A percentile compares a stretch with the other conserved stretches of the same genome.
phyloP scores from a whole-genome alignment of 106 monocot genomes.

The Phalaenopsis aphrodite region DNA sequence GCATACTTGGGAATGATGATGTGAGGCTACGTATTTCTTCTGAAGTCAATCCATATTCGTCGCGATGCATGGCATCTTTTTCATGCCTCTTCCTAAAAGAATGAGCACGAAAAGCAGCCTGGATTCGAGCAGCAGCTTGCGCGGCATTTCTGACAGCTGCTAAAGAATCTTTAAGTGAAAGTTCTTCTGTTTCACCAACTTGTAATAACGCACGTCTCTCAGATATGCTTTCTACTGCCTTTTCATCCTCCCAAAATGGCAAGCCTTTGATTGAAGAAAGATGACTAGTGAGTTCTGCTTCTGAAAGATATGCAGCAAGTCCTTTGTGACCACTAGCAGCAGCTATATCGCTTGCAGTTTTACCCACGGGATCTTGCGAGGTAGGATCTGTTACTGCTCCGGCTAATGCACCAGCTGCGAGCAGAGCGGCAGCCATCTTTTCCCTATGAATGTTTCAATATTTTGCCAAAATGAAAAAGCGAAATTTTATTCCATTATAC shows the following conservation, averaged over 20 bases:
- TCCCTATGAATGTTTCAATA: constrained; percentile 33
- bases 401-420: constrained; percentile 65
- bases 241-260: constrained; percentile 27
- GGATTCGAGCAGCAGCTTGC: constrained; percentile 78
- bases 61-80: constrained; percentile 6
- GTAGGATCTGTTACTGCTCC: constrained; percentile 61
- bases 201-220: constrained; percentile 19
- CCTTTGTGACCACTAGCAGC: constrained; percentile 46
- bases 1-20: constrained; percentile 5
- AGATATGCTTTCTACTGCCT: constrained; percentile 43
- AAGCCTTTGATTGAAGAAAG: constrained; percentile 35
- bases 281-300: constrained; percentile 47
- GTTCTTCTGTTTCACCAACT: constrained; percentile 32
- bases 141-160: constrained; percentile 59
- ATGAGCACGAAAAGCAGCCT: constrained; percentile 63
- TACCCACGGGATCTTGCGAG: constrained; percentile 49
- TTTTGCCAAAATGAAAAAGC: background rate
- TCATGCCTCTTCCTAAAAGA: constrained; percentile 53
- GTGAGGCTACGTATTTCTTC: constrained; percentile 29
- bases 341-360: constrained; percentile 54
- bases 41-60: constrained; percentile 27
- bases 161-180: constrained; percentile 56
- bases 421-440: constrained; percentile 62
- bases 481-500: too few species aligned
- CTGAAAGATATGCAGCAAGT: constrained; percentile 82